phyloP scores from a whole-genome alignment of 768 basidiomycete species.

The Hirschioporus abietinus region DNA sequence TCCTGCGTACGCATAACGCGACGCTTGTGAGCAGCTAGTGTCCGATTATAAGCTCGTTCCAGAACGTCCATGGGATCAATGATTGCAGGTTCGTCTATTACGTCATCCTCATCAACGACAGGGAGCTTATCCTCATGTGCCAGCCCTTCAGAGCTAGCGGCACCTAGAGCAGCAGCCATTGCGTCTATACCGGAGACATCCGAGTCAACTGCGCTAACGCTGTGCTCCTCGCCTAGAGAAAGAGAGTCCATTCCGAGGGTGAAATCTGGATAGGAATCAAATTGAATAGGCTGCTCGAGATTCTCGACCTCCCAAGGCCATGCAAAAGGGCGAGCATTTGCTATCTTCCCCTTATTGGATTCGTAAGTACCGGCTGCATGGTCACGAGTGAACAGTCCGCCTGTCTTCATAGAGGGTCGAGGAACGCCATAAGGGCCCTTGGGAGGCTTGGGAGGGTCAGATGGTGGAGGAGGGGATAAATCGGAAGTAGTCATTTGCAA shows the following conservation, averaged over 20 bases:
- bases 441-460: neutral
- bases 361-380: neutral
- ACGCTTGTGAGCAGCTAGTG: neutral
- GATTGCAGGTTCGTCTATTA: neutral
- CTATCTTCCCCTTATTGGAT: neutral
- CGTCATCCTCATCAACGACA: neutral
- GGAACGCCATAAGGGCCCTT: neutral
- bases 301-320: neutral
- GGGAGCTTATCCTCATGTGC: neutral
- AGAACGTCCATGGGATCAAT: neutral
- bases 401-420: neutral
- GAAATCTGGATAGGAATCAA: neutral
- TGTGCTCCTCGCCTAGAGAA: neutral
- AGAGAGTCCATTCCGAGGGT: neutral
- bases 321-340: neutral
- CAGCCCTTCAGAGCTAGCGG: neutral
- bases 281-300: neutral
- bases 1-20: neutral
- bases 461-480: slow-evolving; percentile 6
- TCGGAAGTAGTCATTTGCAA: slow-evolving; percentile 10
- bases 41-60: neutral
- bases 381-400: neutral
- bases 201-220: neutral
- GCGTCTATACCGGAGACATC: neutral
- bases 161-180: neutral